A percentile compares a stretch with the other conserved stretches of the same genome.
Evolutionary conservation across 257 asterid species (phyloP).

Genomic region (Anisodus tanguticus): DNA sequence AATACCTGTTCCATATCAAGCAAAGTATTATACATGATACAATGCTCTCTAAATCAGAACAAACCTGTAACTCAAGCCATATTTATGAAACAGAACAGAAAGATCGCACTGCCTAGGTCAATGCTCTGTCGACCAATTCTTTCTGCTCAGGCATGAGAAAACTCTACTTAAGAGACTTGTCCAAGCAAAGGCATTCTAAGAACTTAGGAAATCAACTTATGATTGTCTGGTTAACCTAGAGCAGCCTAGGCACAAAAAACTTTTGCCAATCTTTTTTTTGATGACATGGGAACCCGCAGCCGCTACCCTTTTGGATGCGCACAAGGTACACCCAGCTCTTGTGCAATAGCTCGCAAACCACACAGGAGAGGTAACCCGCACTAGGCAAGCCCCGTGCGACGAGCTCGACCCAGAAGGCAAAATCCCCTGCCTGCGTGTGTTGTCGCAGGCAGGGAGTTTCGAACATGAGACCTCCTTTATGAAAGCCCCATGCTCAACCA

Average conservation of each 20-base stretch:
- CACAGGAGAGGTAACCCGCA: too few relatives aligned
- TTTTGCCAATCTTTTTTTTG: neutral
- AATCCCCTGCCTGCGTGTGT: too few relatives aligned
- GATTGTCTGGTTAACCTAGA: neutral
- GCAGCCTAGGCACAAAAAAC: neutral
- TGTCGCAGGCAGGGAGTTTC: too few relatives aligned
- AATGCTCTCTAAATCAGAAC: constrained; percentile 20
- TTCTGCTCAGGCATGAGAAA: constrained; percentile 22
- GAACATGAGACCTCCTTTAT: too few relatives aligned
- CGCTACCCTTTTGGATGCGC: too few relatives aligned
- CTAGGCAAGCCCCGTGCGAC: too few relatives aligned
- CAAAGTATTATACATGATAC: constrained; percentile 30
- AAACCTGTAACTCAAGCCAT: constrained; percentile 22
- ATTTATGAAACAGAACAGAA: constrained; percentile 15
- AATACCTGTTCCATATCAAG: constrained; percentile 52
- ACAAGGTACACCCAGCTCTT: too few relatives aligned
- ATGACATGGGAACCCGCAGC: too few relatives aligned
- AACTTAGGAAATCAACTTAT: constrained; percentile 18
- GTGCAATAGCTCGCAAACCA: too few relatives aligned
- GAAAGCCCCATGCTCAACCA: too few relatives aligned
- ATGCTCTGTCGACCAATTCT: constrained; percentile 15
- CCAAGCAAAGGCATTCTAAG: neutral
- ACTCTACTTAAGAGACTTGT: neutral
- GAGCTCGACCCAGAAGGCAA: too few relatives aligned
- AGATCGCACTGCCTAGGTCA: constrained; percentile 21